These are phyloP conservation scores for Paraphaeosphaeria sporulosa DNA, from an alignment of 2,329 filamentous ascomycete genomes.

Conservation along the genomic window DNA sequence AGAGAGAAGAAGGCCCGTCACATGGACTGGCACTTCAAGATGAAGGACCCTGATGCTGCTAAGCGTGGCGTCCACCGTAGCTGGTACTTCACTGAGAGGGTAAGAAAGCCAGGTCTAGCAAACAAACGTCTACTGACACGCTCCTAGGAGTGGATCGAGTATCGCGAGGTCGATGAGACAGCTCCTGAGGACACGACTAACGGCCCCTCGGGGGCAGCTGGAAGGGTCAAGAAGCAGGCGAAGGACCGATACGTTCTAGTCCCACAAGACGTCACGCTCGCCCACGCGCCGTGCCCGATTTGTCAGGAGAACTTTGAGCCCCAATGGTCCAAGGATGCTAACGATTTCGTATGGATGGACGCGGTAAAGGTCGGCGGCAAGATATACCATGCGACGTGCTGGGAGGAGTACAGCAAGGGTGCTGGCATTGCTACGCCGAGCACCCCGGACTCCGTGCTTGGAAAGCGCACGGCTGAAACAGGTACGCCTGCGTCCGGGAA, in stretches of 20 bases:
- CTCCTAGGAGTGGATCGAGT: constrained; percentile 84
- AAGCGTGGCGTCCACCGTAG: constrained; percentile 89
- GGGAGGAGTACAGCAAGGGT: constrained; percentile 66
- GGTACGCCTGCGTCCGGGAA: constrained; percentile 36
- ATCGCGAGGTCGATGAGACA: constrained; percentile 77
- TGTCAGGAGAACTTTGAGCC: constrained; percentile 96
- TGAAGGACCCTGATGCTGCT: constrained; percentile 86
- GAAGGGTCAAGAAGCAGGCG: constrained; percentile 60
- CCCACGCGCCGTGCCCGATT: constrained; percentile 85
- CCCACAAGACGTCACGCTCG: constrained; percentile 76
- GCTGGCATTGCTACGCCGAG: constrained; percentile 40
- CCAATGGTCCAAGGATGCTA: constrained; percentile 88
- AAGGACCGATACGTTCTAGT: constrained; percentile 79
- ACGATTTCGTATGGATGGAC: constrained; percentile 98
- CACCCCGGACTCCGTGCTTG: constrained; percentile 47
- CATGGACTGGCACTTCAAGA: constrained; percentile 98
- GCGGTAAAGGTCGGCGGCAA: constrained; percentile 78
- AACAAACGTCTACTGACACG: constrained; percentile 31
- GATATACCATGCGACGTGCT: constrained; percentile 90
- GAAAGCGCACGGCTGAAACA: constrained; percentile 46
- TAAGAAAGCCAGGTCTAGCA: constrained; percentile 53
- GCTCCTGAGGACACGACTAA: constrained; percentile 44
- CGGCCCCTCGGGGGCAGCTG: constrained; percentile 43
- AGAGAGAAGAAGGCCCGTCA: constrained; percentile 87
- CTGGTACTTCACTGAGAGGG: constrained; percentile 91